Percentiles rank a stretch among this genome's conserved stretches.
Evolutionary conservation across 192 early-diverging fungal species (phyloP).

Genomic region (Mortierella antarctica): DNA sequence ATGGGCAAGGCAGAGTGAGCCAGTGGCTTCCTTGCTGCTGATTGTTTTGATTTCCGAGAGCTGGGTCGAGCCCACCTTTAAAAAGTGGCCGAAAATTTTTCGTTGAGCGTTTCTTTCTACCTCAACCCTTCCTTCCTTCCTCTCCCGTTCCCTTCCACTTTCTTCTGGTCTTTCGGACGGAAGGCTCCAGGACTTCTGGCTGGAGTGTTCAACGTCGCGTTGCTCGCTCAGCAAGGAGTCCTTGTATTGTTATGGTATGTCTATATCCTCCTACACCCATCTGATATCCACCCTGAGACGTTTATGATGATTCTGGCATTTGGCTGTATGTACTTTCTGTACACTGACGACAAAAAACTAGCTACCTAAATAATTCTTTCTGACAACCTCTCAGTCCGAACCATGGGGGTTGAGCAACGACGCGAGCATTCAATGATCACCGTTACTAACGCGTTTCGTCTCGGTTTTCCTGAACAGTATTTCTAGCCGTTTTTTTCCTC

Average conservation of each 20-base stretch:
- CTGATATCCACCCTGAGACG: background rate
- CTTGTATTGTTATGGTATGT: background rate
- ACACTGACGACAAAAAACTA: constrained; percentile 55
- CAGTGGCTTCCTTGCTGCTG: too few relatives aligned
- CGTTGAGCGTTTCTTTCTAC: constrained; percentile 1
- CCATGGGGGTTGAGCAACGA: too few relatives aligned
- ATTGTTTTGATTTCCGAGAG: too few relatives aligned
- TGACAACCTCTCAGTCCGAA: constrained; percentile 6
- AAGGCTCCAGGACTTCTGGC: background rate
- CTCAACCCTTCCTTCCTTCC: background rate
- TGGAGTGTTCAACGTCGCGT: background rate
- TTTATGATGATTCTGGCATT: constrained; percentile 55
- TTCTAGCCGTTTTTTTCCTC: background rate
- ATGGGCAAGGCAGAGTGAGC: too few relatives aligned
- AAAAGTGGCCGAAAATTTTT: constrained; percentile 2
- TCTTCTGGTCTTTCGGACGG: background rate
- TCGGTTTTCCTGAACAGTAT: background rate
- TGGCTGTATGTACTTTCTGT: constrained; percentile 55
- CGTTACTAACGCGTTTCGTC: too few relatives aligned
- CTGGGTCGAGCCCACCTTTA: too few relatives aligned
- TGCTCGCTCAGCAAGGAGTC: constrained; percentile 9
- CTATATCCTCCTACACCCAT: background rate
- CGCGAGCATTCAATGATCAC: too few relatives aligned
- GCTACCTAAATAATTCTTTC: constrained; percentile 46
- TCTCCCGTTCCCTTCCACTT: background rate